phyloP scores from a whole-genome alignment of 2,329 filamentous ascomycete species.

The Phialophora chinensis region DNA sequence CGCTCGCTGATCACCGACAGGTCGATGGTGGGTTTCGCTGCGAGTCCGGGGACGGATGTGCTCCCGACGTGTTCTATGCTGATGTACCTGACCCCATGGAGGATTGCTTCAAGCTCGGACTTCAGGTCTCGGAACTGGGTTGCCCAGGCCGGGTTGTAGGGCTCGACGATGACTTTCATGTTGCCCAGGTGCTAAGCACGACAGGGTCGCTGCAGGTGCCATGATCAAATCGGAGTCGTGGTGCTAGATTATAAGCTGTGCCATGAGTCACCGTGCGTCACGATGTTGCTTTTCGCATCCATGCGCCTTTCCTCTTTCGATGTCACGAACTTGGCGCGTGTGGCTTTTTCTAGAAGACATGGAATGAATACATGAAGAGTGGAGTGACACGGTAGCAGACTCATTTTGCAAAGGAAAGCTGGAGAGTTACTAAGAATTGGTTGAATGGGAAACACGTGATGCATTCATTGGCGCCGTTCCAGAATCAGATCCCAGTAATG shows the following conservation, averaged over 20 bases:
- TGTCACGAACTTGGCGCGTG: not conserved
- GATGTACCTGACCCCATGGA: constrained; percentile 27
- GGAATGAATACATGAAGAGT: too few relatives aligned
- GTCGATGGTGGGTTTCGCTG: constrained; percentile 49
- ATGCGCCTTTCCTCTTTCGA: not conserved
- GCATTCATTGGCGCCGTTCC: too few relatives aligned
- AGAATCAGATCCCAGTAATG: too few relatives aligned
- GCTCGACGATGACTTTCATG: constrained; percentile 33
- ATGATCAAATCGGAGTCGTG: not conserved
- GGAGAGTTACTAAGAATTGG: too few relatives aligned
- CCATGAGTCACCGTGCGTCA: not conserved
- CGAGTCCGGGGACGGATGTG: constrained; percentile 46
- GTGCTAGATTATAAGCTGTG: not conserved
- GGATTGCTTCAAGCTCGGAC: constrained; percentile 29
- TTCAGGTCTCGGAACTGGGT: constrained; percentile 31
- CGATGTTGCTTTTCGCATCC: not conserved
- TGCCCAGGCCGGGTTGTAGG: constrained; percentile 32
- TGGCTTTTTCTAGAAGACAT: too few relatives aligned
- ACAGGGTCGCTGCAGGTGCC: not conserved
- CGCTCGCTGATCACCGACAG: constrained; percentile 45
- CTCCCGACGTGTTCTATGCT: constrained; percentile 48
- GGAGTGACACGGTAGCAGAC: too few relatives aligned
- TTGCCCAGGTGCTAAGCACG: not conserved
- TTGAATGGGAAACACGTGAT: too few relatives aligned
- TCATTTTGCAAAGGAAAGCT: too few relatives aligned